These are phyloP conservation scores for Apium graveolens DNA, from an alignment of 129 eudicot species.

Conservation along the genomic window DNA sequence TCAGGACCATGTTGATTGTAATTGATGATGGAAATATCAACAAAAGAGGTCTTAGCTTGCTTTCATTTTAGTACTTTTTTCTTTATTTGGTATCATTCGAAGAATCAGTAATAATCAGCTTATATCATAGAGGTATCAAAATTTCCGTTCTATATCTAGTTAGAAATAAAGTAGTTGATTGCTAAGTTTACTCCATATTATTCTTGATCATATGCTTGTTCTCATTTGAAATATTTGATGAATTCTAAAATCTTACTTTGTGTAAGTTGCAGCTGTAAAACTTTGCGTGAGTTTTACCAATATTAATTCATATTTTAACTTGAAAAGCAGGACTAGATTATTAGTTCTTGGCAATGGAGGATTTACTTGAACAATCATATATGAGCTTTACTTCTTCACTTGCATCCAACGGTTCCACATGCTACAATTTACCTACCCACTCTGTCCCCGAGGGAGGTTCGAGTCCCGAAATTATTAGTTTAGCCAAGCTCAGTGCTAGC, in stretches of 20 bases:
- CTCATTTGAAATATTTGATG: background rate
- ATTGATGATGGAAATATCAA: background rate
- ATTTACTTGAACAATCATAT: conserved; percentile 39
- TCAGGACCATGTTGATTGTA: background rate
- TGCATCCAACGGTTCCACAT: conserved; percentile 31
- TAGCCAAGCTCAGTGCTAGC: conserved; percentile 43
- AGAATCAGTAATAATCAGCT: background rate
- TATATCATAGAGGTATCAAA: background rate
- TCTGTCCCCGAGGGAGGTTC: conserved; percentile 25
- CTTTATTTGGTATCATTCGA: background rate
- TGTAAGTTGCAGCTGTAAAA: background rate
- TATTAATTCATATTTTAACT: background rate
- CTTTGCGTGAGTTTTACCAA: background rate
- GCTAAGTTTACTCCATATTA: background rate
- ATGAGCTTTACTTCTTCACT: conserved; percentile 49
- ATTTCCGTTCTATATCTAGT: background rate
- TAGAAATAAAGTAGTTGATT: background rate
- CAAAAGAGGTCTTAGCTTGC: background rate
- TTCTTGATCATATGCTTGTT: background rate
- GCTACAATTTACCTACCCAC: conserved; percentile 19
- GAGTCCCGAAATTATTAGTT: conserved; percentile 40
- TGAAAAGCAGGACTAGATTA: background rate
- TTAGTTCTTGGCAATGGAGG: conserved; percentile 26
- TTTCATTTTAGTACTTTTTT: background rate
- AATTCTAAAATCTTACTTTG: background rate